These are phyloP conservation scores for Colletotrichum chrysophilum DNA, from an alignment of 2,329 filamentous ascomycete species.

Conservation along the genomic window DNA sequence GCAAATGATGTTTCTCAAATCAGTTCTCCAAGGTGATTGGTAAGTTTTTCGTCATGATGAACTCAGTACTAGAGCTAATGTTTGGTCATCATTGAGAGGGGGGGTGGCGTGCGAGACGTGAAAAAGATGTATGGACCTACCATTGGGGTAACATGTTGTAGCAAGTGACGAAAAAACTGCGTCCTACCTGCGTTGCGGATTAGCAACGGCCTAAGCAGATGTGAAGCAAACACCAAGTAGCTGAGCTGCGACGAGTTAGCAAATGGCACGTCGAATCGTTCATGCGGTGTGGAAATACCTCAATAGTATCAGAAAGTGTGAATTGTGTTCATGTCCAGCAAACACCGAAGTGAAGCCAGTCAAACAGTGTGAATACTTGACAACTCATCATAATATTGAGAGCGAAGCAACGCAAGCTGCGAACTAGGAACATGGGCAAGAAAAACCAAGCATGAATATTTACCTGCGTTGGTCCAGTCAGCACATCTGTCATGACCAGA, in stretches of 20 bases:
- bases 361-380: conserved; percentile 67
- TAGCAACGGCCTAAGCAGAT: neutral
- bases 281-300: conserved; percentile 33
- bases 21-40: conserved; percentile 69
- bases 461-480: conserved; percentile 30
- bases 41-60: conserved; percentile 58
- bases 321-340: conserved; percentile 56
- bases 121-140: neutral
- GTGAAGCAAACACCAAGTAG: neutral
- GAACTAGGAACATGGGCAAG: conserved; percentile 3
- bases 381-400: conserved; percentile 51
- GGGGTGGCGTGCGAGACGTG: neutral
- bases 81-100: conserved; percentile 52
- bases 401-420: neutral
- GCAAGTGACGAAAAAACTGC: conserved; percentile 14
- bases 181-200: neutral
- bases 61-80: conserved; percentile 56
- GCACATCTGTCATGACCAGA: neutral
- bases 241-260: neutral
- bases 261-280: neutral
- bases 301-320: conserved; percentile 60
- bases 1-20: conserved; percentile 37
- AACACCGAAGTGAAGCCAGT: conserved; percentile 43
- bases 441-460: neutral
- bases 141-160: neutral